These are phyloP conservation scores for Coprinopsis strossmayeri DNA, from an alignment of 768 basidiomycete species.

Conservation along the genomic window DNA sequence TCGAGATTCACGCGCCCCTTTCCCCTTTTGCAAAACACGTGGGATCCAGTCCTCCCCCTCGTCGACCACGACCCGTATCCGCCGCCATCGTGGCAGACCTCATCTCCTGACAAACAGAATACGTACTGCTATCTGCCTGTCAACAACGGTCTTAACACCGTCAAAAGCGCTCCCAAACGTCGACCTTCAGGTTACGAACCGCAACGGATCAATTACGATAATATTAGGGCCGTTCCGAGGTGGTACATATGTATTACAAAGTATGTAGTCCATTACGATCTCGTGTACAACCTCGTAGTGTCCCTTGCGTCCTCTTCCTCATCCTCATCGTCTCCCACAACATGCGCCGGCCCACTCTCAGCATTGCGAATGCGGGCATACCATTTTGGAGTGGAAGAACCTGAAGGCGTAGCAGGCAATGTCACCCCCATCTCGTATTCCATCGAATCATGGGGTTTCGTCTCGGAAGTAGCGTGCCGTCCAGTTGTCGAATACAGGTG, in stretches of 20 bases:
- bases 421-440: constrained; percentile 16
- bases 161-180: too few species aligned
- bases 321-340: constrained; percentile 46
- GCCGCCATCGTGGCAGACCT: too few species aligned
- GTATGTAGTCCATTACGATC: not conserved
- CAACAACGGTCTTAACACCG: too few species aligned
- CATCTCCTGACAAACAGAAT: too few species aligned
- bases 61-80: not conserved
- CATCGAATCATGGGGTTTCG: constrained; percentile 11
- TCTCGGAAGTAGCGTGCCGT: constrained; percentile 32
- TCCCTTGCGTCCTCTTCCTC: constrained; percentile 15
- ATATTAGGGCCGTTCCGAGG: too few species aligned
- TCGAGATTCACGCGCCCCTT: constrained; percentile 8
- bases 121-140: too few species aligned
- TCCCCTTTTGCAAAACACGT: not conserved
- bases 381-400: constrained; percentile 43
- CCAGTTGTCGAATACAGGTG: constrained; percentile 62
- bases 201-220: too few species aligned
- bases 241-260: too few species aligned
- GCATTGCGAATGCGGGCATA: constrained; percentile 51
- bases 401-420: constrained; percentile 13
- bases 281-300: not conserved
- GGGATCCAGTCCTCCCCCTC: too few species aligned
- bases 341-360: constrained; percentile 25
- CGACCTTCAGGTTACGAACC: too few species aligned